Conservation (phyloP, 1,284 basidiomycete genomes). For the Meripilus lineatus region DNA sequence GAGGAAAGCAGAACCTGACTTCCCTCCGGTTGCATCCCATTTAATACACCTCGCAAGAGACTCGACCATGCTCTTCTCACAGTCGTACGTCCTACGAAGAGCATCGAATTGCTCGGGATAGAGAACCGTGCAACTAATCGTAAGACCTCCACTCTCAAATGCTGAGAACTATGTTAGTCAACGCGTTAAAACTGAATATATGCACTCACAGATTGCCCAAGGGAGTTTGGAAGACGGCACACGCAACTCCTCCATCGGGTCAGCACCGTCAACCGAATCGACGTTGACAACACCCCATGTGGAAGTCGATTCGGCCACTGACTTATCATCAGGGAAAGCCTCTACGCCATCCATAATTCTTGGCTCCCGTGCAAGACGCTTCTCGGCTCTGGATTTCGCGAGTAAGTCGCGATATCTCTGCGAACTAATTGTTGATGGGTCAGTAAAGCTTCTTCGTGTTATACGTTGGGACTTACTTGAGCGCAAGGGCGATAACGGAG, state of each 20-base stretch:
- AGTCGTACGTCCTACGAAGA: slow-evolving; percentile 87
- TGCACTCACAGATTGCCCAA: slow-evolving; percentile 68
- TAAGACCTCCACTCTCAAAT: slow-evolving; percentile 86
- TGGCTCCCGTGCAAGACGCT: slow-evolving; percentile 61
- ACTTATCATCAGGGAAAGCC: slow-evolving; percentile 76
- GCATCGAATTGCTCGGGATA: slow-evolving; percentile 98
- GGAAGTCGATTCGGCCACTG: slow-evolving; percentile 74
- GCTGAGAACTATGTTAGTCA: slow-evolving; percentile 40
- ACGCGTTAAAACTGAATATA: neutral
- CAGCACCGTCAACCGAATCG: slow-evolving; percentile 54
- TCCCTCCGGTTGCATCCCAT: slow-evolving; percentile 95
- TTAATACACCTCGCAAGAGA: slow-evolving; percentile 92
- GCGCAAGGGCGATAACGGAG: slow-evolving; percentile 93
- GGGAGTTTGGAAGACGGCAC: slow-evolving; percentile 75
- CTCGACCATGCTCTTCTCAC: slow-evolving; percentile 91
- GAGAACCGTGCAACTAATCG: slow-evolving; percentile 93
- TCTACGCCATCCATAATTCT: slow-evolving; percentile 67
- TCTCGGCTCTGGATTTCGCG: slow-evolving; percentile 66
- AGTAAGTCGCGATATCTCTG: slow-evolving; percentile 87
- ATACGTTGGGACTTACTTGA: slow-evolving; percentile 55
- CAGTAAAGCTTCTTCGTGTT: neutral
- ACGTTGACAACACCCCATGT: slow-evolving; percentile 87
- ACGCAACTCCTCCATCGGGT: slow-evolving; percentile 72
- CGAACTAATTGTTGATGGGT: slow-evolving; percentile 66
- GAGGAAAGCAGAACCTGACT: slow-evolving; percentile 94